Conservation (phyloP, 2,329 filamentous ascomycete species). For the Bertia moriformis region DNA sequence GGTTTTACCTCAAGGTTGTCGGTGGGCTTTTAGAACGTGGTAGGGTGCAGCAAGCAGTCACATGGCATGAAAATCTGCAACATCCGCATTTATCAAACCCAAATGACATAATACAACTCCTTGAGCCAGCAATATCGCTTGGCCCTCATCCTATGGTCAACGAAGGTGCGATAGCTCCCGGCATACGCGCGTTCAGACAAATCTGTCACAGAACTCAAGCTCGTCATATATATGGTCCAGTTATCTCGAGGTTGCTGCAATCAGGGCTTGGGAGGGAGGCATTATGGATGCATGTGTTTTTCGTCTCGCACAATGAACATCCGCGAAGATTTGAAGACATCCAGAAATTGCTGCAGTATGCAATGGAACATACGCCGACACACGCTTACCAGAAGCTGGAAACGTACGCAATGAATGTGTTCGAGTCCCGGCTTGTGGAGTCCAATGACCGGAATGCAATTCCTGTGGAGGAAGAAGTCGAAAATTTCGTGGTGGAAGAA, state of each 20-base stretch:
- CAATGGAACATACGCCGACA: not conserved
- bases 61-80: constrained; percentile 20
- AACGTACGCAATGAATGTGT: not conserved
- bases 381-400: not conserved
- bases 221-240: not conserved
- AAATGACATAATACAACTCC: constrained; percentile 13
- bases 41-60: constrained; percentile 10
- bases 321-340: not conserved
- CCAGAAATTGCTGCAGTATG: not conserved
- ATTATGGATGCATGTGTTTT: not conserved
- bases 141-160: too few relatives aligned
- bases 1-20: not conserved
- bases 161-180: not conserved
- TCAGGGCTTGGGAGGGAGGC: not conserved
- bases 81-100: constrained; percentile 12
- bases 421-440: not conserved
- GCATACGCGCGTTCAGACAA: not conserved
- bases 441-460: not conserved
- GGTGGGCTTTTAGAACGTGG: not conserved
- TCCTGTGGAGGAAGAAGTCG: not conserved
- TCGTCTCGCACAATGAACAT: not conserved
- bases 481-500: not conserved
- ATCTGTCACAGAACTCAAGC: not conserved
- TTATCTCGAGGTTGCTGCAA: not conserved
- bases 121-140: constrained; percentile 9